Conservation (phyloP, 176 grass and related monocot genomes). For the Aechmea fasciata region DNA sequence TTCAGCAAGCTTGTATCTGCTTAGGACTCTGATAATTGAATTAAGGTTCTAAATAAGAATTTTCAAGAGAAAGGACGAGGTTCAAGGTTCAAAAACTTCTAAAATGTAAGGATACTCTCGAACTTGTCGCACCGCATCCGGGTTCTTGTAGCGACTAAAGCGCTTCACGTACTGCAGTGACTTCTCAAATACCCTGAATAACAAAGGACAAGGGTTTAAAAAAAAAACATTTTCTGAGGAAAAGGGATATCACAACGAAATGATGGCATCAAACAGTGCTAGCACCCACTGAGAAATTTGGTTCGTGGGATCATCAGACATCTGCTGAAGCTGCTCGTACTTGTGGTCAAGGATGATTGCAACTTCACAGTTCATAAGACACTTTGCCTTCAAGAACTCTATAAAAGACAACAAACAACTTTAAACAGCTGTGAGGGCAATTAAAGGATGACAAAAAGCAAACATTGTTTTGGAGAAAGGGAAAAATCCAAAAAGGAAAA, state of each 20-base stretch:
- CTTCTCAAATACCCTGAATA: constrained; percentile 82
- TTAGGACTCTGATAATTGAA: constrained; percentile 35
- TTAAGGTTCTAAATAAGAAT: constrained; percentile 26
- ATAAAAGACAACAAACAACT: constrained; percentile 5
- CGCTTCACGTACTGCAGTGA: constrained; percentile 89
- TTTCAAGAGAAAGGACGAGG: not conserved
- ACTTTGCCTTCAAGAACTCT: constrained; percentile 95
- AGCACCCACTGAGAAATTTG: constrained; percentile 42
- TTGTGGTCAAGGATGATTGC: constrained; percentile 82
- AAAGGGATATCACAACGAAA: not conserved
- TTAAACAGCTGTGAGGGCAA: not conserved
- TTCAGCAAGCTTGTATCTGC: constrained; percentile 46
- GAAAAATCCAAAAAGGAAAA: not conserved
- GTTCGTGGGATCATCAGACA: constrained; percentile 55
- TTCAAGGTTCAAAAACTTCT: constrained; percentile 9
- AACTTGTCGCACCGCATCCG: constrained; percentile 84
- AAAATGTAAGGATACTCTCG: constrained; percentile 59
- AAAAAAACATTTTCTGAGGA: not conserved
- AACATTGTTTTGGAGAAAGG: not conserved
- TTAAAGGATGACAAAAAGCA: not conserved
- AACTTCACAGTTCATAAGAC: constrained; percentile 97
- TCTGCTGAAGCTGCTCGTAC: constrained; percentile 92
- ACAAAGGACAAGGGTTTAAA: not conserved
- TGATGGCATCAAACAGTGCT: not conserved
- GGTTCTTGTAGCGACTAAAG: constrained; percentile 96